phyloP scores from a whole-genome alignment of 169 alveolate species.

The Babesia sp. region DNA sequence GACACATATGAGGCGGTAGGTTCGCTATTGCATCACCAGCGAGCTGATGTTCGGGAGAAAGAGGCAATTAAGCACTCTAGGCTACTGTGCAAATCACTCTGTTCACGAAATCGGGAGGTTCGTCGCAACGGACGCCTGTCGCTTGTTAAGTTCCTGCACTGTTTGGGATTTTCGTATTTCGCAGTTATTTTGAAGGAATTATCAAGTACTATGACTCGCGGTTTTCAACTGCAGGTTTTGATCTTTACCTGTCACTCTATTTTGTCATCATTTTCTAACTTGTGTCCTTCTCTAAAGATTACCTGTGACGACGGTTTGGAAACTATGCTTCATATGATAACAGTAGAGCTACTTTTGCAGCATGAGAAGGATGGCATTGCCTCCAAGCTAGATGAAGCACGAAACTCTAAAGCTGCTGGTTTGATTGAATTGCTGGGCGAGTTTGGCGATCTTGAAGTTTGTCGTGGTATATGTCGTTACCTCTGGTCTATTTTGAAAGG shows the following conservation, averaged over 20 bases:
- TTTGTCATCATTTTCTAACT: slow-evolving; percentile 5
- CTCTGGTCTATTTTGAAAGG: slow-evolving; percentile 45
- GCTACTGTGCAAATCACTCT: slow-evolving; percentile 26
- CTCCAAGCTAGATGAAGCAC: slow-evolving; percentile 52
- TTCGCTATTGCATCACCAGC: slow-evolving; percentile 19
- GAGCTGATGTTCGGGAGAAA: slow-evolving; percentile 1
- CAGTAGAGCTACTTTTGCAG: slow-evolving; percentile 20
- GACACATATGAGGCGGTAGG: slow-evolving; percentile 51
- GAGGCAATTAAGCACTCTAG: slow-evolving; percentile 47
- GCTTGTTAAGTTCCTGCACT: slow-evolving; percentile 28
- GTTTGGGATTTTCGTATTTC: slow-evolving; percentile 23
- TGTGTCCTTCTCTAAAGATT: slow-evolving; percentile 5
- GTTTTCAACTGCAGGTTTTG: slow-evolving; percentile 46
- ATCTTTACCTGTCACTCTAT: slow-evolving; percentile 50
- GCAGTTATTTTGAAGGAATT: slow-evolving; percentile 41
- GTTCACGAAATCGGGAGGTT: slow-evolving; percentile 31
- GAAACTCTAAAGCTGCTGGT: slow-evolving; percentile 36
- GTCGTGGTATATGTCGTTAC: slow-evolving; percentile 6
- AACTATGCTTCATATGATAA: slow-evolving; percentile 31
- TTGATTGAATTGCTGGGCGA: slow-evolving; percentile 29
- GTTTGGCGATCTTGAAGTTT: slow-evolving; percentile 34
- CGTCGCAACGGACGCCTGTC: slow-evolving; percentile 36
- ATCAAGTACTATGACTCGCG: slow-evolving; percentile 24
- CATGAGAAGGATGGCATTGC: slow-evolving; percentile 45
- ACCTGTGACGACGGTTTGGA: slow-evolving; percentile 5